Evolutionary conservation across 148 eudicot genomes (phyloP).

Genomic region (Fagopyrum homotropicum): DNA sequence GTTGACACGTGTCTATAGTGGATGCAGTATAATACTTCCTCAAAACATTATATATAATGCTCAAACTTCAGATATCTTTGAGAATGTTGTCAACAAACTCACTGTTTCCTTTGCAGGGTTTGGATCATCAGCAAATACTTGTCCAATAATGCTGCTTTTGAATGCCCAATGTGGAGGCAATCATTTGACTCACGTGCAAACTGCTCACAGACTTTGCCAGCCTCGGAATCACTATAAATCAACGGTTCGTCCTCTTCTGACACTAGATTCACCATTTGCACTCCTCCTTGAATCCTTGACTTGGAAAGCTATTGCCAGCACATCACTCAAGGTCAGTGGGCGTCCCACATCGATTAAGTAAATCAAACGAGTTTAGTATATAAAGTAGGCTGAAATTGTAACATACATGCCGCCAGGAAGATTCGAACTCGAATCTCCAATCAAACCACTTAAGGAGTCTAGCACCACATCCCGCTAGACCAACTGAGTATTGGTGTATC

Average conservation of each 20-base stretch:
- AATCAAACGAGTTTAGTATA: too few relatives aligned
- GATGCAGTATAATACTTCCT: constrained; percentile 32
- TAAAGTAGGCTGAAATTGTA: too few relatives aligned
- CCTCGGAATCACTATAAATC: constrained; percentile 69
- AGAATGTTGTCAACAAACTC: constrained; percentile 87
- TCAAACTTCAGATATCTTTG: constrained; percentile 71
- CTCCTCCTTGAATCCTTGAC: constrained; percentile 8
- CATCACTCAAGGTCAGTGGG: too few relatives aligned
- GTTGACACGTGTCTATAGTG: too few relatives aligned
- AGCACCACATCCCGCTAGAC: too few relatives aligned
- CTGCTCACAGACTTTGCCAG: constrained; percentile 68
- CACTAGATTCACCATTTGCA: constrained; percentile 32
- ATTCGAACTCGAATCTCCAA: too few relatives aligned
- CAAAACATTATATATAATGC: constrained; percentile 68
- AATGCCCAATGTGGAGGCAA: constrained; percentile 88
- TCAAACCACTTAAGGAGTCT: too few relatives aligned
- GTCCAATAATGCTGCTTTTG: constrained; percentile 82
- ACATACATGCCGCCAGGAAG: too few relatives aligned
- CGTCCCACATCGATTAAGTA: too few relatives aligned
- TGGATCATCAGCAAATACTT: constrained; percentile 87
- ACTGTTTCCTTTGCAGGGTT: constrained; percentile 84
- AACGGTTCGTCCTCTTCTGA: constrained; percentile 36
- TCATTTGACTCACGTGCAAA: constrained; percentile 99
- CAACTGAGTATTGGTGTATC: too few relatives aligned
- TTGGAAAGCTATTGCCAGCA: neutral